phyloP scores from a whole-genome alignment of 1,139 yeast genomes.

The Suhomyces wounanorum region DNA sequence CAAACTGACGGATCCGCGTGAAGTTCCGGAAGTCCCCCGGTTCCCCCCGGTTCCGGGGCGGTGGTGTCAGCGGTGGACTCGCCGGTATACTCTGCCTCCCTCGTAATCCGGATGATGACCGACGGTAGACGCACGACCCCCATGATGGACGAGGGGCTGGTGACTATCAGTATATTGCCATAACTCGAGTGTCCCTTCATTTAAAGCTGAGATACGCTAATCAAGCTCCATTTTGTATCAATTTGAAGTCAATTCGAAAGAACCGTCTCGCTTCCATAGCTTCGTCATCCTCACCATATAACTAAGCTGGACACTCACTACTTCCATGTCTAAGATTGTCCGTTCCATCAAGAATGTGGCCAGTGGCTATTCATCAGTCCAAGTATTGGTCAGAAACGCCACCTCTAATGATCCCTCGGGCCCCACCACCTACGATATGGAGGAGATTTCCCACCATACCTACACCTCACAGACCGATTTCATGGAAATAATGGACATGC shows the following conservation, averaged over 20 bases:
- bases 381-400: slow-evolving; percentile 87
- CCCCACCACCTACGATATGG: slow-evolving; percentile 82
- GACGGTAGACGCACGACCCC: slow-evolving; percentile 8
- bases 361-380: slow-evolving; percentile 86
- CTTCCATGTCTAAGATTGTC: slow-evolving; percentile 71
- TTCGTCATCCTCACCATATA: neutral
- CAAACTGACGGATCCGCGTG: too few relatives aligned
- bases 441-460: slow-evolving; percentile 77
- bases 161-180: neutral
- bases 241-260: slow-evolving; percentile 1
- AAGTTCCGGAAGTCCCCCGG: too few relatives aligned
- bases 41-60: too few relatives aligned
- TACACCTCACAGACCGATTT: slow-evolving; percentile 73
- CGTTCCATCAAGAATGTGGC: slow-evolving; percentile 92
- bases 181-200: neutral
- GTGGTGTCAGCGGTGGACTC: too few relatives aligned
- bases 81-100: slow-evolving; percentile 1
- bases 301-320: neutral
- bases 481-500: slow-evolving; percentile 92
- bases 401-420: slow-evolving; percentile 90
- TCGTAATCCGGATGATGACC: slow-evolving; percentile 6
- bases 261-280: neutral
- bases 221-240: neutral
- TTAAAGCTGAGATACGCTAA: neutral
- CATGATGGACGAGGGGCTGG: slow-evolving; percentile 9